Conservation (phyloP, 257 asterid genomes). For the Haberlea rhodopensis region DNA sequence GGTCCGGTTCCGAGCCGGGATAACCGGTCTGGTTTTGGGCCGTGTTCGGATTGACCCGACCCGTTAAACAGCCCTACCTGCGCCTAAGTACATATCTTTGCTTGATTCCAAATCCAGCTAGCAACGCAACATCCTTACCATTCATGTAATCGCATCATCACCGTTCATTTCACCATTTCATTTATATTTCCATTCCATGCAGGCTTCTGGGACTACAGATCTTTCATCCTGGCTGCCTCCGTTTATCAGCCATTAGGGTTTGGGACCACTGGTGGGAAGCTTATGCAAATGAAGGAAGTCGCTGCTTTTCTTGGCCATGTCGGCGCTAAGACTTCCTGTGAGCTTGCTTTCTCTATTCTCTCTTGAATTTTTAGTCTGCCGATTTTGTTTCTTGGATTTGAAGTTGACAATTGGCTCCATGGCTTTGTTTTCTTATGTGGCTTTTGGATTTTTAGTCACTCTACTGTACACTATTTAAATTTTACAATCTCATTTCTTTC, state of each 20-base stretch:
- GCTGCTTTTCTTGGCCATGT: constrained; percentile 86
- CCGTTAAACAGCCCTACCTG: too few species aligned
- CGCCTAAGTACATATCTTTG: constrained; percentile 28
- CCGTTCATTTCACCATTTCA: constrained; percentile 18
- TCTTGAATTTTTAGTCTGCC: neutral
- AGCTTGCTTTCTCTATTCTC: constrained; percentile 26
- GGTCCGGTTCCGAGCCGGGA: too few species aligned
- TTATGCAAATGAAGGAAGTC: constrained; percentile 66
- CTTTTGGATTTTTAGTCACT: neutral
- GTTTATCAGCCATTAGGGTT: constrained; percentile 71
- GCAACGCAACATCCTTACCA: constrained; percentile 19
- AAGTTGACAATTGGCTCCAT: neutral
- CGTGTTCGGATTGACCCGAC: too few species aligned
- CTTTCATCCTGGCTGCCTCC: constrained; percentile 68
- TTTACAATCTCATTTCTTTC: too few species aligned
- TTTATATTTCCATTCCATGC: too few species aligned
- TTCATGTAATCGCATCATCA: constrained; percentile 22
- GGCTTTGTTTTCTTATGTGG: neutral
- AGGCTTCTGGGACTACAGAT: constrained; percentile 60
- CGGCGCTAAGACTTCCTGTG: constrained; percentile 76
- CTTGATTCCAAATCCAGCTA: constrained; percentile 44
- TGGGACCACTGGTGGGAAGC: constrained; percentile 43
- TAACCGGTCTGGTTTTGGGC: too few species aligned
- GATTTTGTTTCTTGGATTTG: neutral
- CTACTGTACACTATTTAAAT: too few species aligned